Percentiles rank a stretch among this genome's conserved stretches.
Conservation (phyloP, 805 yeast species). For the Huiozyma sinensis region DNA sequence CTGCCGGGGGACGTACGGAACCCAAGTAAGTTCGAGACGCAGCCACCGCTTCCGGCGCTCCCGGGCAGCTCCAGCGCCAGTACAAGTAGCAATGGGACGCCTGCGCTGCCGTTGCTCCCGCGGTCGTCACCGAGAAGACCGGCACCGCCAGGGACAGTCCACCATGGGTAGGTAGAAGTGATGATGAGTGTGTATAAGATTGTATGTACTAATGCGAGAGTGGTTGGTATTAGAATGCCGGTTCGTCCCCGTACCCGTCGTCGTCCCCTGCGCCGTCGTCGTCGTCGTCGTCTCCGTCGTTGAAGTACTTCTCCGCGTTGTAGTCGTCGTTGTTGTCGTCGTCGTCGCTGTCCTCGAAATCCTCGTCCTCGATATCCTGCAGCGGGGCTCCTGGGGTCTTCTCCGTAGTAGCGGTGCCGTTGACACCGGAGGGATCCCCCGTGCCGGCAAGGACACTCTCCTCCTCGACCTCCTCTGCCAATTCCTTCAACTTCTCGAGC, state of each 20-base stretch:
- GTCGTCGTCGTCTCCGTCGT: slow-evolving; percentile 32
- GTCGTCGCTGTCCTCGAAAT: slow-evolving; percentile 51
- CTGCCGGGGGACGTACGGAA: not conserved
- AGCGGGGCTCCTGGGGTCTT: slow-evolving; percentile 40
- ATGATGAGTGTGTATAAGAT: not conserved
- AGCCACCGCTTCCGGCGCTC: not conserved
- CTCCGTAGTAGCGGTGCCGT: slow-evolving; percentile 29
- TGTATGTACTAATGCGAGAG: not conserved
- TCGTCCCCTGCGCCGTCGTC: slow-evolving; percentile 31
- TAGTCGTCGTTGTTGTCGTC: slow-evolving; percentile 45
- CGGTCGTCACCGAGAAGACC: slow-evolving; percentile 12
- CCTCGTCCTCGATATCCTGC: slow-evolving; percentile 43
- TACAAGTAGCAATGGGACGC: not conserved
- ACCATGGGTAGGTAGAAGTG: not conserved
- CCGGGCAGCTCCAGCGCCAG: not conserved
- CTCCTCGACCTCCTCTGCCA: slow-evolving; percentile 39
- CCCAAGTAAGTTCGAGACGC: too few species aligned
- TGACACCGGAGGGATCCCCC: slow-evolving; percentile 23
- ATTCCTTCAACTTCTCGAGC: slow-evolving; percentile 37
- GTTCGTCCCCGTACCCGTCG: slow-evolving; percentile 33
- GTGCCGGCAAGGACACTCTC: slow-evolving; percentile 7
- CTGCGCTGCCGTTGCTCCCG: slow-evolving; percentile 3
- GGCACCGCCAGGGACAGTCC: slow-evolving; percentile 12
- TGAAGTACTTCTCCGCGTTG: slow-evolving; percentile 40
- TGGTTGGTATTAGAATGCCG: slow-evolving; percentile 36